Percentiles rank a stretch among this genome's conserved stretches.
Evolutionary conservation across 345 rosid species (phyloP).

Genomic region (Leavenworthia alabamica): DNA sequence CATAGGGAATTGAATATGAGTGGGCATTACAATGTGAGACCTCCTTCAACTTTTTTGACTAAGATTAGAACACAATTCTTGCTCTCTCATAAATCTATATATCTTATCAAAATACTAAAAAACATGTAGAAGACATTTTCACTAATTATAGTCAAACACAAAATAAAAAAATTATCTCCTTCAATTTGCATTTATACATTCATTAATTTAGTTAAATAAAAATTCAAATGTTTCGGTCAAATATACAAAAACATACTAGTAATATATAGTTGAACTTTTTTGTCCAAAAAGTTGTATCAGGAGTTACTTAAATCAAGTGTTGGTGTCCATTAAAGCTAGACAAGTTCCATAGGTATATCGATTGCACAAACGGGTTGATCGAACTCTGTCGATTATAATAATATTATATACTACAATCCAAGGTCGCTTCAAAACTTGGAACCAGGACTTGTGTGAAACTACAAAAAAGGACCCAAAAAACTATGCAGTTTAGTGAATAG

Average conservation of each 20-base stretch:
- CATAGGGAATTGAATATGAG: slow-evolving; percentile 50
- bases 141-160: too few relatives aligned
- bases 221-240: too few relatives aligned
- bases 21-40: slow-evolving; percentile 35
- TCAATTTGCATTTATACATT: neutral
- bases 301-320: slow-evolving; percentile 18
- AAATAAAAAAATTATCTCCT: neutral
- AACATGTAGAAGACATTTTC: too few relatives aligned
- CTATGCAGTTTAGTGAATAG: too few relatives aligned
- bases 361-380: slow-evolving; percentile 11
- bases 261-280: neutral
- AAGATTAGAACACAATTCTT: slow-evolving; percentile 17
- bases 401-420: neutral
- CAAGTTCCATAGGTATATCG: slow-evolving; percentile 12
- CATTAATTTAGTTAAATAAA: neutral
- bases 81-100: neutral
- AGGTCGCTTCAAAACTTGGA: too few relatives aligned
- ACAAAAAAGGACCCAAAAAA: too few relatives aligned
- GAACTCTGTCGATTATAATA: neutral
- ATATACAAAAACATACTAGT: too few relatives aligned
- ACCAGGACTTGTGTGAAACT: too few relatives aligned
- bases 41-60: slow-evolving; percentile 27
- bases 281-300: slow-evolving; percentile 1
- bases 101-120: too few relatives aligned
- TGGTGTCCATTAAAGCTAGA: slow-evolving; percentile 11